Conservation (phyloP, 768 basidiomycete genomes). For the Trametes maxima region DNA sequence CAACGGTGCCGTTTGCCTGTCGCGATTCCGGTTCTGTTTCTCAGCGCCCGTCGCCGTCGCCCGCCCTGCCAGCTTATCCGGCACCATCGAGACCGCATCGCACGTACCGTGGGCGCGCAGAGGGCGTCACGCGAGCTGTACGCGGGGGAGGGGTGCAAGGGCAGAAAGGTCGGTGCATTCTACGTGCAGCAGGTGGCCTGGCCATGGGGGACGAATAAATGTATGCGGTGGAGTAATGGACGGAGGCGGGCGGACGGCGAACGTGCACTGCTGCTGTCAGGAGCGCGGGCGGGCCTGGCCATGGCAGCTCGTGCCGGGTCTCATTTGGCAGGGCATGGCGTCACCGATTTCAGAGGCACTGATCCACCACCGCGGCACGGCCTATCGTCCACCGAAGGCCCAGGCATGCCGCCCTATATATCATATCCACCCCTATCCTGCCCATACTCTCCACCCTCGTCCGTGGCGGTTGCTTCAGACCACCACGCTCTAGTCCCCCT, state of each 20-base stretch:
- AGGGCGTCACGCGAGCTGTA: background rate
- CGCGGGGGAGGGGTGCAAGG: background rate
- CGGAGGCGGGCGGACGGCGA: background rate
- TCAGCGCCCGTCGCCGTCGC: background rate
- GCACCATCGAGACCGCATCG: background rate
- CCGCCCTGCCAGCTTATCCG: conserved; percentile 1
- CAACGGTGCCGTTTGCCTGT: background rate
- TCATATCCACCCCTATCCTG: background rate
- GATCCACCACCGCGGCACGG: background rate
- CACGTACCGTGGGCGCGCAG: background rate
- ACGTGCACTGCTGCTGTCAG: too few species aligned
- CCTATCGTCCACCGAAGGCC: conserved; percentile 1
- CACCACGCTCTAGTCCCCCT: background rate
- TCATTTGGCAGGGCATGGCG: background rate
- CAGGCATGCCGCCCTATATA: conserved; percentile 8
- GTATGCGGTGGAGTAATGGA: conserved; percentile 4
- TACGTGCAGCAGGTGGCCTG: background rate
- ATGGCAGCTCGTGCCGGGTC: background rate
- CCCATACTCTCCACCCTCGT: background rate
- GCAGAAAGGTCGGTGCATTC: background rate
- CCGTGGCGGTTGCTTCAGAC: background rate
- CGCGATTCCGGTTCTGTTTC: background rate
- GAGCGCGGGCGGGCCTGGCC: too few species aligned
- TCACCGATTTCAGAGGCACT: conserved; percentile 5
- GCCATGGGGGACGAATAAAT: background rate